Evolutionary conservation across 2,329 filamentous ascomycete genomes (phyloP), one percentile per base, ranked within the genome.

Genomic region (Claviceps sp.): DNA sequence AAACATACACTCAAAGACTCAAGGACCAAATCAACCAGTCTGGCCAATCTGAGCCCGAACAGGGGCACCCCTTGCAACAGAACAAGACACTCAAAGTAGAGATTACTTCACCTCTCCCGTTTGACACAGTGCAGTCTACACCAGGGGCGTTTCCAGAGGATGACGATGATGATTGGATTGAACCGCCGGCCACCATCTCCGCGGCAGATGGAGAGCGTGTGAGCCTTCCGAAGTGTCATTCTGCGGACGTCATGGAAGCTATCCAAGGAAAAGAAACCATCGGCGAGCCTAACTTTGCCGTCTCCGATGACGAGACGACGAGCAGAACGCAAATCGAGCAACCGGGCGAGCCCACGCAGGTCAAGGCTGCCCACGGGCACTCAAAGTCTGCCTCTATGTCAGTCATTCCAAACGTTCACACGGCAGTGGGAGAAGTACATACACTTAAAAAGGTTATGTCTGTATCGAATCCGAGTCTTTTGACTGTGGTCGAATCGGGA

Each of bases 1-100:
- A 94, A 65, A 90, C 88, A 0, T 94, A 93, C n/a, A 95, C 93
- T 0, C 90, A 97, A 65, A 78, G 87, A 44, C 74, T 98, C 16
- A 89, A 95, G 58, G 91, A 97, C 61, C 88, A 90, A 60, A 97
- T 98, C 60, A 95, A 83, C 62, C 78, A 78, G 70, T 70, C 84
- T 48, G 79, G 80, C 16, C 78, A 84, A 58, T 73, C 74, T 0
- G 78, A 80, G 54, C 65, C 75, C 5, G 72, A 67, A 45, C 68
- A 69, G 48, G 62, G 70, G 18, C 70, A 3, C 70, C 65, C 54
- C 56, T 67, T 14, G 57, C 65, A 30, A 63, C 64, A 37, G 55
- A 61, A 16, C 69, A 72, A 50, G 61, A 58, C 53, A 2, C 48
- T 59, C 26, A 65, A 65, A 34, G 52, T 59, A 5, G 63, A 62